phyloP scores from a whole-genome alignment of 2,329 filamentous ascomycete species.

The Alternaria panax region DNA sequence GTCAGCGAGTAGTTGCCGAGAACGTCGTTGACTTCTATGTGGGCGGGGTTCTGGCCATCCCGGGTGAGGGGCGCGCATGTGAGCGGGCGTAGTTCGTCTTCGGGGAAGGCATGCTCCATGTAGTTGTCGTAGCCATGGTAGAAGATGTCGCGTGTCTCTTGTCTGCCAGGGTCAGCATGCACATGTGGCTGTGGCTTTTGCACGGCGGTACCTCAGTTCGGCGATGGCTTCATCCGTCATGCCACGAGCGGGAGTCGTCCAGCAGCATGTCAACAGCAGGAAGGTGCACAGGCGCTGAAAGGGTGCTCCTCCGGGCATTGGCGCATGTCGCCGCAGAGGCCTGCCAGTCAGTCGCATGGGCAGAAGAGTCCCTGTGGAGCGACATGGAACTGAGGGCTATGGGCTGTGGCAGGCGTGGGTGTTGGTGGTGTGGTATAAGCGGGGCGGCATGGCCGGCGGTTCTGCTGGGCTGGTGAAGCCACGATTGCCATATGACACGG shows the following conservation, averaged over 20 bases:
- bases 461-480: slow-evolving; percentile 13
- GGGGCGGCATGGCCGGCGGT: slow-evolving; percentile 13
- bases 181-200: neutral
- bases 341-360: slow-evolving; percentile 49
- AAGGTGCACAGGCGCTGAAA: slow-evolving; percentile 42
- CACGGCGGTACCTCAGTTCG: slow-evolving; percentile 44
- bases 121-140: slow-evolving; percentile 98
- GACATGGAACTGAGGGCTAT: slow-evolving; percentile 43
- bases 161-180: slow-evolving; percentile 40
- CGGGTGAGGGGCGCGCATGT: slow-evolving; percentile 84
- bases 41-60: slow-evolving; percentile 78
- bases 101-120: slow-evolving; percentile 90
- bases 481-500: slow-evolving; percentile 21
- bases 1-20: slow-evolving; percentile 97
- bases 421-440: neutral
- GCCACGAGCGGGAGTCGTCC: slow-evolving; percentile 47
- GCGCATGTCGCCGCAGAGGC: slow-evolving; percentile 38
- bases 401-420: slow-evolving; percentile 2
- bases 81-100: slow-evolving; percentile 91
- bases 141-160: slow-evolving; percentile 74
- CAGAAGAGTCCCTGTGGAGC: slow-evolving; percentile 34
- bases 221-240: slow-evolving; percentile 56
- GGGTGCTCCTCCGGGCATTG: slow-evolving; percentile 29
- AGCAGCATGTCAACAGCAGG: slow-evolving; percentile 41
- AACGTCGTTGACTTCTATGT: slow-evolving; percentile 91